Conservation (phyloP, 2,329 filamentous ascomycete genomes). For the Aschersonia sp. region DNA sequence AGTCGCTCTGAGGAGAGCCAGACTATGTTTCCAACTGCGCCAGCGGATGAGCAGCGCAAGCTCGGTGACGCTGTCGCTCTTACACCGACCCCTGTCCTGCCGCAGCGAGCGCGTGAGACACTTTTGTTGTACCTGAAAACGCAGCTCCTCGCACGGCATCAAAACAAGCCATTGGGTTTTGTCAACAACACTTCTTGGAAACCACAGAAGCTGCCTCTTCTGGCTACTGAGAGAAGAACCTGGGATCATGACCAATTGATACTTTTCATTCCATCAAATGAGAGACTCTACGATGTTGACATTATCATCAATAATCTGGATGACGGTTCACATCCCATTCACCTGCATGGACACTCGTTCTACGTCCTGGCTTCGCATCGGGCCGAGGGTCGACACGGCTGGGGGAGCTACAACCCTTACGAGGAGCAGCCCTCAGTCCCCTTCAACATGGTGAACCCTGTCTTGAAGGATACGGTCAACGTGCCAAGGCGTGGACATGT, state of each 20-base stretch:
- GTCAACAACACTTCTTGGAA: slow-evolving; percentile 13
- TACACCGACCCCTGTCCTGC: background rate
- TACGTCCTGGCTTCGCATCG: slow-evolving; percentile 19
- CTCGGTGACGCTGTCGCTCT: slow-evolving; percentile 2
- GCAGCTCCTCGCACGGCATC: slow-evolving; percentile 8
- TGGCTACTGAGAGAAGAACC: slow-evolving; percentile 3
- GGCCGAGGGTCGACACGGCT: slow-evolving; percentile 8
- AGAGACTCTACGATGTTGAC: slow-evolving; percentile 8
- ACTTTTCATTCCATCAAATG: slow-evolving; percentile 6
- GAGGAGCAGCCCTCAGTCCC: slow-evolving; percentile 2
- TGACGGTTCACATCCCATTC: slow-evolving; percentile 20
- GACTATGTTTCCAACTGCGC: background rate
- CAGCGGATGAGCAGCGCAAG: background rate
- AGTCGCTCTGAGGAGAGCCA: background rate
- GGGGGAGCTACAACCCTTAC: slow-evolving; percentile 13
- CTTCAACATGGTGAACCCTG: slow-evolving; percentile 8
- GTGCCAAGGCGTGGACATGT: slow-evolving; percentile 17
- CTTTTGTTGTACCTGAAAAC: slow-evolving; percentile 11
- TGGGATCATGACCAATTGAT: slow-evolving; percentile 12
- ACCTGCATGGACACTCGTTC: slow-evolving; percentile 44
- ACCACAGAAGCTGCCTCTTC: slow-evolving; percentile 8
- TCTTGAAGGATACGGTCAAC: slow-evolving; percentile 23
- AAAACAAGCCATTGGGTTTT: slow-evolving; percentile 11
- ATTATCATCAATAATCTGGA: slow-evolving; percentile 18
- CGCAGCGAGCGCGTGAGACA: slow-evolving; percentile 7